Conservation (phyloP, 176 grass and related monocot species). For the Leersia perrieri region DNA sequence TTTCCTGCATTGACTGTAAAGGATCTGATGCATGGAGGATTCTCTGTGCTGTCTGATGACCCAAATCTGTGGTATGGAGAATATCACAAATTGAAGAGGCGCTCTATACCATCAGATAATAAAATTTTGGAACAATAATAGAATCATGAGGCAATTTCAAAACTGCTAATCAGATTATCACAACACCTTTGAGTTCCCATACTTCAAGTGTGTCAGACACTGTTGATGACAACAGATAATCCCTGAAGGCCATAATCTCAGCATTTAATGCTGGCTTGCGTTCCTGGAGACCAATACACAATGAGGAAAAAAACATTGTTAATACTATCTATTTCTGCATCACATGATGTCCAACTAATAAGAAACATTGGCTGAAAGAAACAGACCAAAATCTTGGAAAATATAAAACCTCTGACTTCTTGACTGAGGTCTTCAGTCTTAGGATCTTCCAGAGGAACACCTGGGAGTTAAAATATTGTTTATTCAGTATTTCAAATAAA, state of each 20-base stretch:
- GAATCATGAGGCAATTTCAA: slow-evolving; percentile 16
- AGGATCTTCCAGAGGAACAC: slow-evolving; percentile 78
- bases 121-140: not conserved
- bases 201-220: slow-evolving; percentile 94
- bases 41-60: slow-evolving; percentile 93
- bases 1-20: slow-evolving; percentile 98
- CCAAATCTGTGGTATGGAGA: slow-evolving; percentile 69
- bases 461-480: slow-evolving; percentile 36
- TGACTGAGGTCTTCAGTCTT: slow-evolving; percentile 92
- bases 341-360: slow-evolving; percentile 10
- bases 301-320: slow-evolving; percentile 22
- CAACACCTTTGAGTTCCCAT: slow-evolving; percentile 90
- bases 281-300: slow-evolving; percentile 56
- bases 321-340: slow-evolving; percentile 19
- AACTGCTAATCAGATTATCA: not conserved
- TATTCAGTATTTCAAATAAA: slow-evolving; percentile 5
- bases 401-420: slow-evolving; percentile 98
- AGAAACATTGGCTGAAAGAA: slow-evolving; percentile 24
- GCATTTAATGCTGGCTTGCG: slow-evolving; percentile 77
- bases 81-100: slow-evolving; percentile 28
- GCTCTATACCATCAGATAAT: not conserved
- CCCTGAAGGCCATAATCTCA: slow-evolving; percentile 87
- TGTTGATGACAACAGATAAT: slow-evolving; percentile 89
- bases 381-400: slow-evolving; percentile 95
- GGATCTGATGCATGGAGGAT: slow-evolving; percentile 96